Evolutionary conservation across 2,329 filamentous ascomycete genomes (phyloP).

Genomic region (Diaporthe amygdali): DNA sequence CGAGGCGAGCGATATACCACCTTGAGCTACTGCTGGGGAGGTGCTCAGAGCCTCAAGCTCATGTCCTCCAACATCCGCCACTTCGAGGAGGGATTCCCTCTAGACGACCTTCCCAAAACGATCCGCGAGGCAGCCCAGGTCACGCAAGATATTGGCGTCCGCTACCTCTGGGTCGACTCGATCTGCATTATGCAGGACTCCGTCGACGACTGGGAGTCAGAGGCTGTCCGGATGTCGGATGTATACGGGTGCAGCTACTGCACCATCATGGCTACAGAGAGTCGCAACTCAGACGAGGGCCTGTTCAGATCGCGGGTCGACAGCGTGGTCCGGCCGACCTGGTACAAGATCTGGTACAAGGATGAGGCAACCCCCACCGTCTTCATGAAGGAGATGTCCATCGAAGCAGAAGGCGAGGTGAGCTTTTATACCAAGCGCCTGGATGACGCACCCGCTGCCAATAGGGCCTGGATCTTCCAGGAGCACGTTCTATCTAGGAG

Average conservation of each 20-base stretch:
- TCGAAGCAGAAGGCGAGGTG: neutral
- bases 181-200: constrained; percentile 18
- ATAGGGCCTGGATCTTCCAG: neutral
- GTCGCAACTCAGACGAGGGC: neutral
- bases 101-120: neutral
- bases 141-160: neutral
- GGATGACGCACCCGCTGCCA: neutral
- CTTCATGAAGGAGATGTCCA: neutral
- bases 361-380: neutral
- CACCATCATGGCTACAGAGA: neutral
- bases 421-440: neutral
- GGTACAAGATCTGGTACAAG: neutral
- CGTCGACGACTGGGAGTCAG: neutral
- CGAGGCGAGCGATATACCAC: neutral
- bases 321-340: neutral
- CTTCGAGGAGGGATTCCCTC: neutral
- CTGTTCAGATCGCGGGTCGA: neutral
- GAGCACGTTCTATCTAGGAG: neutral
- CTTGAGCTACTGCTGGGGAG: neutral
- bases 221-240: constrained; percentile 1
- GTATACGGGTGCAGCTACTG: neutral
- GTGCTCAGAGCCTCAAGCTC: neutral
- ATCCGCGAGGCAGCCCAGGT: neutral
- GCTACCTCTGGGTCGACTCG: constrained; percentile 17
- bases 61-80: neutral